Evolutionary conservation across 2,329 filamentous ascomycete genomes (phyloP).

Genomic region (Tympanopsis confertula): DNA sequence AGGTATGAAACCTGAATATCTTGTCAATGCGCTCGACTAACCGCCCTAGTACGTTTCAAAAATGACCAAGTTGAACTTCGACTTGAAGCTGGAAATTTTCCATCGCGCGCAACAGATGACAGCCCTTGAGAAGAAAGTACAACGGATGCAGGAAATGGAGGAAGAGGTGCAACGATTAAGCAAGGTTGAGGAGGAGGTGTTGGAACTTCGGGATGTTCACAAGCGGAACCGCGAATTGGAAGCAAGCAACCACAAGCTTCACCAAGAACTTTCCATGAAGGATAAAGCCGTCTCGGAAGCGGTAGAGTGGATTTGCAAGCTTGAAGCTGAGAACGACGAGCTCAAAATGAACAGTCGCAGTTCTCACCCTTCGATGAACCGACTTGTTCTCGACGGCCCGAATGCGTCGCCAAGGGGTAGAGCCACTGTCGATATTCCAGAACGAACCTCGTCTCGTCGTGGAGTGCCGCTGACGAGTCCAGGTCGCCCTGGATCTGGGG

Average conservation of each 20-base stretch:
- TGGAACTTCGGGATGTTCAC: conserved; percentile 20
- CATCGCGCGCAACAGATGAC: conserved; percentile 22
- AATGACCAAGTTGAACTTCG: conserved; percentile 27
- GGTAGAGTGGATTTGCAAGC: conserved; percentile 26
- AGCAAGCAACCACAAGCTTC: conserved; percentile 21
- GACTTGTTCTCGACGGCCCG: conserved; percentile 8
- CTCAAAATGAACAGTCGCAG: conserved; percentile 7
- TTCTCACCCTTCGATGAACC: conserved; percentile 10
- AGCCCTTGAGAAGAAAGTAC: conserved; percentile 20
- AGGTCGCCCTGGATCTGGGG: conserved; percentile 5
- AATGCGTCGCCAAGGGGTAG: conserved; percentile 15
- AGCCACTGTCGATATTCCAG: conserved; percentile 19
- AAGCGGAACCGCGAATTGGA: conserved; percentile 20
- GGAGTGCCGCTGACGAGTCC: conserved; percentile 5
- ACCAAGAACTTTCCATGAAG: conserved; percentile 21
- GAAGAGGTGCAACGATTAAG: conserved; percentile 17
- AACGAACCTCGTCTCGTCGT: conserved; percentile 21
- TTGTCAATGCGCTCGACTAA: neutral
- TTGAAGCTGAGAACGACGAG: conserved; percentile 23
- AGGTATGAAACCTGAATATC: conserved; percentile 14
- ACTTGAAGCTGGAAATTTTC: conserved; percentile 26
- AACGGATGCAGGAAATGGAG: conserved; percentile 21
- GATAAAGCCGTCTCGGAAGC: conserved; percentile 27
- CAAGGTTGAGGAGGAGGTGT: conserved; percentile 17
- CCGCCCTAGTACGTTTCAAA: conserved; percentile 23